Conservation (phyloP, 2,329 filamentous ascomycete genomes). For the Aspergillus aculeatus region DNA sequence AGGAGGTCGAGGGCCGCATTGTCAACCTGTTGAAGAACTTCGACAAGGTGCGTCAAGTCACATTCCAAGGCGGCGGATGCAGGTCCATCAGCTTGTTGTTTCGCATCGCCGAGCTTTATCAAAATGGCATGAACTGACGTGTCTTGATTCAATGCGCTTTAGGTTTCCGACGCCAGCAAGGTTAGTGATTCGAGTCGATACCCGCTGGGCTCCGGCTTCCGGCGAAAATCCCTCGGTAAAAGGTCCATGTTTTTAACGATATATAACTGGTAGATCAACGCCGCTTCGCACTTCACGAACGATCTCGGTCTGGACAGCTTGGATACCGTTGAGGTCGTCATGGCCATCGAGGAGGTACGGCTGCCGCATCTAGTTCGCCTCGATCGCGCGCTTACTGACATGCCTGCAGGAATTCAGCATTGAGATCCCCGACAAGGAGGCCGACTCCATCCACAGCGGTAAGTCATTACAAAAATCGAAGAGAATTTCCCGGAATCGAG, state of each 20-base stretch:
- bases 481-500: conserved; percentile 5
- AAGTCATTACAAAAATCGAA: conserved; percentile 43
- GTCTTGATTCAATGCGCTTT: conserved; percentile 10
- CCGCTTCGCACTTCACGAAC: conserved; percentile 87
- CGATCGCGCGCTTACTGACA: conserved; percentile 13
- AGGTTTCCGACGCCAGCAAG: conserved; percentile 44
- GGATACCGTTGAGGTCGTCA: conserved; percentile 98
- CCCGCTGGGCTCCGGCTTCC: background rate
- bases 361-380: conserved; percentile 14
- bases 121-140: conserved; percentile 9
- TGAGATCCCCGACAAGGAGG: conserved; percentile 97
- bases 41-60: conserved; percentile 72
- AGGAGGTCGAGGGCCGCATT: conserved; percentile 88
- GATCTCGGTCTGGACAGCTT: conserved; percentile 96
- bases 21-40: conserved; percentile 91
- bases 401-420: conserved; percentile 71
- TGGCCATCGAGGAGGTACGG: conserved; percentile 96
- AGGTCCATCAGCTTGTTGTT: background rate
- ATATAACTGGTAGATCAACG: conserved; percentile 65
- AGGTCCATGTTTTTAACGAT: conserved; percentile 22
- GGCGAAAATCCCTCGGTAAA: background rate
- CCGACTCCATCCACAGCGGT: conserved; percentile 91
- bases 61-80: background rate
- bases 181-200: conserved; percentile 25
- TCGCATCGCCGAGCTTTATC: background rate